These are phyloP conservation scores for Bipolaris bicolor DNA, from an alignment of 2,329 filamentous ascomycete species.

Conservation along the genomic window DNA sequence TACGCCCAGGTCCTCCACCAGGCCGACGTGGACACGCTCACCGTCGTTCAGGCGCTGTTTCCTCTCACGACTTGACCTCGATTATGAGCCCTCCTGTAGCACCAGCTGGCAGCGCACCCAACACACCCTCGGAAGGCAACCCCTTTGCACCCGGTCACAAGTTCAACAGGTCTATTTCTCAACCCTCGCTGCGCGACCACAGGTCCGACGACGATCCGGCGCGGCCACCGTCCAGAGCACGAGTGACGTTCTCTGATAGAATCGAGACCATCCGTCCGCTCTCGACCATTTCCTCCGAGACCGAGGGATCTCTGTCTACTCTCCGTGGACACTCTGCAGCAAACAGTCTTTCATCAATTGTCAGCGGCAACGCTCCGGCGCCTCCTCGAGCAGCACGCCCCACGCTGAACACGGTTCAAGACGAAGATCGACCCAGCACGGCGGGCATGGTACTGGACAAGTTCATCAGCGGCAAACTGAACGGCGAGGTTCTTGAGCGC, in stretches of 20 bases:
- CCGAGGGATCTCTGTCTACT: constrained; percentile 75
- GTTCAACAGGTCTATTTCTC: constrained; percentile 48
- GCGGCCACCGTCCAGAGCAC: constrained; percentile 59
- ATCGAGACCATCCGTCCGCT: constrained; percentile 84
- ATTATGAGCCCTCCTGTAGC: constrained; percentile 66
- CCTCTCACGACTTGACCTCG: constrained; percentile 77
- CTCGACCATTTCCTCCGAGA: constrained; percentile 84
- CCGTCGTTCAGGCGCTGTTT: constrained; percentile 80
- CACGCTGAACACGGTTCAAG: constrained; percentile 50
- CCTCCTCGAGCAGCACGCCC: constrained; percentile 51
- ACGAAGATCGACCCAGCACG: constrained; percentile 65
- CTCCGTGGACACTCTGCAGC: constrained; percentile 75
- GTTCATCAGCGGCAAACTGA: constrained; percentile 33
- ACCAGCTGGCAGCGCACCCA: constrained; percentile 67
- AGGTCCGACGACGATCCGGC: constrained; percentile 34
- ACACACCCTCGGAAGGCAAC: constrained; percentile 63
- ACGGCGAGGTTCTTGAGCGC: constrained; percentile 32
- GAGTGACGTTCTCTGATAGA: constrained; percentile 84
- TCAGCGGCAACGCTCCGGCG: constrained; percentile 63
- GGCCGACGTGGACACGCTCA: constrained; percentile 76
- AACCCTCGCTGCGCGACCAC: constrained; percentile 44
- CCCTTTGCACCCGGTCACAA: constrained; percentile 44
- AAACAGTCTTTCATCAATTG: constrained; percentile 79
- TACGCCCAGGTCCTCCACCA: constrained; percentile 56
- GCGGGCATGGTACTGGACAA: constrained; percentile 71